These are phyloP conservation scores for Aegilops sharonensis DNA, from an alignment of 176 grass and related monocot genomes.

Conservation along the genomic window DNA sequence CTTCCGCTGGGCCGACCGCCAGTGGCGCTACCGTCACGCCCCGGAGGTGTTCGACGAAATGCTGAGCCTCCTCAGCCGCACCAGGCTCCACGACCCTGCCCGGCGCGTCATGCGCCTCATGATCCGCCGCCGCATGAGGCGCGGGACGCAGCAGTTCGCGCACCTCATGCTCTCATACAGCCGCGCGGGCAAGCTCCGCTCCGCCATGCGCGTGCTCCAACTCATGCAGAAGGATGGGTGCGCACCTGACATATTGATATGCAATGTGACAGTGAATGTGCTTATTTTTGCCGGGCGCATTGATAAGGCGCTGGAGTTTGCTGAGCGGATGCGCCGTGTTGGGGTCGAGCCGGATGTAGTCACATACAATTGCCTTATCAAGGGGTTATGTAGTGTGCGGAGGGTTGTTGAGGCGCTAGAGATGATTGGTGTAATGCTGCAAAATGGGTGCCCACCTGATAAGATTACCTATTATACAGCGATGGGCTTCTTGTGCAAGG, in stretches of 20 bases:
- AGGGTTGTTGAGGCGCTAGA: constrained; percentile 53
- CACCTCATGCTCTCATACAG: constrained; percentile 91
- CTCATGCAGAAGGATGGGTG: constrained; percentile 92
- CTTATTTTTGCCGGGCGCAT: constrained; percentile 68
- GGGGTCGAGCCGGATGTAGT: constrained; percentile 52
- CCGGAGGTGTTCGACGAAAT: constrained; percentile 82
- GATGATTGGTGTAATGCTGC: constrained; percentile 64
- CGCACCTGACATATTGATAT: constrained; percentile 57
- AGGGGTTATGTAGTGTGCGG: constrained; percentile 63
- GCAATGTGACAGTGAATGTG: constrained; percentile 71
- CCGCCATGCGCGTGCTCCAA: constrained; percentile 83
- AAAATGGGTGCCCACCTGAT: constrained; percentile 61
- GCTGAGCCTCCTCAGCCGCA: constrained; percentile 74
- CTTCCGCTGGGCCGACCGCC: constrained; percentile 81
- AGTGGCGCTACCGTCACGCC: constrained; percentile 86
- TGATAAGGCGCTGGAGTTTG: constrained; percentile 65
- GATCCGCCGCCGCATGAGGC: constrained; percentile 60
- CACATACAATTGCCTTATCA: constrained; percentile 86
- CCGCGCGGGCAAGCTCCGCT: constrained; percentile 74
- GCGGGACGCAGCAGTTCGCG: constrained; percentile 42
- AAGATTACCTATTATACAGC: constrained; percentile 91
- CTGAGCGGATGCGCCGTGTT: constrained; percentile 60
- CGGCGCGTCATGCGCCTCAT: constrained; percentile 79
- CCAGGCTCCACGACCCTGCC: constrained; percentile 70
- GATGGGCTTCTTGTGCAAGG: constrained; percentile 82